These are phyloP conservation scores for Flaveria brownii DNA, from an alignment of 129 eudicot genomes.

Conservation along the genomic window DNA sequence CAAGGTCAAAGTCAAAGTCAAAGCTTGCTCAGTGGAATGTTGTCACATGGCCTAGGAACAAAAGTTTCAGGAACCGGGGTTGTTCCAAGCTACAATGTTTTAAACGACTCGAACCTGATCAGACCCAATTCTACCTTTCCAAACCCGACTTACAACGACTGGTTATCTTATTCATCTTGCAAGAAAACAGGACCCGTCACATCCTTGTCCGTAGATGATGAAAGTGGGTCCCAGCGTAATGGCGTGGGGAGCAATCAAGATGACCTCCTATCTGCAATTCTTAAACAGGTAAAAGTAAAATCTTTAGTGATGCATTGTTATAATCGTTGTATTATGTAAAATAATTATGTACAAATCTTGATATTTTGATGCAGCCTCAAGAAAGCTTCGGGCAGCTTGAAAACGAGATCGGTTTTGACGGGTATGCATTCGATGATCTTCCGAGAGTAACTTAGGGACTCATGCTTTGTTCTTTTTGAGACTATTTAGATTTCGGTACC, in stretches of 20 bases:
- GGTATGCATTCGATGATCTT: slow-evolving; percentile 67
- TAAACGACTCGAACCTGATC: neutral
- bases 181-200: slow-evolving; percentile 27
- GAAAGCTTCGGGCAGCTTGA: slow-evolving; percentile 55
- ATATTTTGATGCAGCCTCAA: slow-evolving; percentile 34
- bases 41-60: slow-evolving; percentile 7
- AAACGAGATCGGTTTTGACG: slow-evolving; percentile 59
- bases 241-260: slow-evolving; percentile 52
- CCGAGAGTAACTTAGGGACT: slow-evolving; percentile 44
- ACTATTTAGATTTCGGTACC: neutral
- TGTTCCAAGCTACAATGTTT: slow-evolving; percentile 14
- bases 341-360: slow-evolving; percentile 19
- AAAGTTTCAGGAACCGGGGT: neutral
- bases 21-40: slow-evolving; percentile 32
- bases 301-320: neutral
- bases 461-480: neutral
- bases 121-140: slow-evolving; percentile 42
- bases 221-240: slow-evolving; percentile 45
- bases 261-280: slow-evolving; percentile 63
- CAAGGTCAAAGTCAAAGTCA: slow-evolving; percentile 25
- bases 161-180: slow-evolving; percentile 21
- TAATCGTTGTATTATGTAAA: neutral
- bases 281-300: slow-evolving; percentile 50
- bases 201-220: slow-evolving; percentile 21
- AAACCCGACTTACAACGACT: slow-evolving; percentile 34